These are phyloP conservation scores for Xylaria sp. DNA, from an alignment of 2,329 filamentous ascomycete genomes.

Conservation along the genomic window DNA sequence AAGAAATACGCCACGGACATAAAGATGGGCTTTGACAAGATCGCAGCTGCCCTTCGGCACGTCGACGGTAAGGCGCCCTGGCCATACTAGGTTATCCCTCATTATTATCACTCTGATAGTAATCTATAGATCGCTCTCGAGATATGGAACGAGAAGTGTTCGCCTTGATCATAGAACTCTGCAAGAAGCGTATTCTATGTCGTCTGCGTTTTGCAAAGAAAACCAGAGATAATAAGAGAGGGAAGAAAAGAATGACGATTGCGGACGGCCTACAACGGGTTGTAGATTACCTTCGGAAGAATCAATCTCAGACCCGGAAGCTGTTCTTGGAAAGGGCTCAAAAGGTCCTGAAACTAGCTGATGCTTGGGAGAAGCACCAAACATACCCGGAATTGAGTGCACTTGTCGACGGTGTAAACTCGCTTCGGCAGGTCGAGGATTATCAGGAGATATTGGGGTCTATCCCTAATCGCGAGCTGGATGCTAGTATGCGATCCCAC, in stretches of 20 bases:
- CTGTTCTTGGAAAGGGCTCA: slow-evolving; percentile 8
- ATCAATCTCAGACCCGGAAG: slow-evolving; percentile 40
- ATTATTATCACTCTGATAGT: neutral
- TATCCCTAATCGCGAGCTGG: slow-evolving; percentile 43
- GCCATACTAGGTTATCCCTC: neutral
- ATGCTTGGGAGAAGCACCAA: slow-evolving; percentile 46
- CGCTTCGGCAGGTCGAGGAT: slow-evolving; percentile 40
- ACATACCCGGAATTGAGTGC: slow-evolving; percentile 39
- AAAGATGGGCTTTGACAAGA: slow-evolving; percentile 14
- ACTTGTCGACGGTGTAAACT: slow-evolving; percentile 48
- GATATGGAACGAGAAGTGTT: slow-evolving; percentile 41
- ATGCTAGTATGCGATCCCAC: slow-evolving; percentile 30
- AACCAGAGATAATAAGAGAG: neutral
- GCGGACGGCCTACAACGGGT: slow-evolving; percentile 10
- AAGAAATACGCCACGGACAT: neutral
- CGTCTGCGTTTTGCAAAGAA: slow-evolving; percentile 26
- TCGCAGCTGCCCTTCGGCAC: neutral
- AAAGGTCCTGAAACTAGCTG: slow-evolving; percentile 32
- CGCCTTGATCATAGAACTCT: slow-evolving; percentile 21
- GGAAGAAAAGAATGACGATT: slow-evolving; percentile 6
- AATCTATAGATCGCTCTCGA: neutral
- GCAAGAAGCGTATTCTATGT: slow-evolving; percentile 39
- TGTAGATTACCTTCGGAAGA: slow-evolving; percentile 31
- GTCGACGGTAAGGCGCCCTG: slow-evolving; percentile 1
- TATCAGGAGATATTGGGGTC: slow-evolving; percentile 30